phyloP scores from a whole-genome alignment of 495 filamentous ascomycete species.

The Lasiosphaeria hispida region DNA sequence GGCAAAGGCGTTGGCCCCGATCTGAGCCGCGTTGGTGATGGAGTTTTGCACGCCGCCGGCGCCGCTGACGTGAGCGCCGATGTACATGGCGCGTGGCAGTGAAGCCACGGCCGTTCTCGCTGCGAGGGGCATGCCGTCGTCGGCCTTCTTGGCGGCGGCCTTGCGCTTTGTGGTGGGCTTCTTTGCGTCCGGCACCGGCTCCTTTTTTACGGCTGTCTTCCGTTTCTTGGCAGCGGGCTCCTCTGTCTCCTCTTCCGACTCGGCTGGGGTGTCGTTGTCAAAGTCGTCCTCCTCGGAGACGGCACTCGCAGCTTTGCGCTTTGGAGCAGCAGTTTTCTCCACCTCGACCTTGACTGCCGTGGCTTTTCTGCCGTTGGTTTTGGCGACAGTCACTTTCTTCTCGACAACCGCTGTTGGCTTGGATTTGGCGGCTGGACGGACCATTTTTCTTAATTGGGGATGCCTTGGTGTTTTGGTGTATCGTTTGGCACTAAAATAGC shows the following conservation, averaged over 20 bases:
- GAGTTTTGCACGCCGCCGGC: constrained; percentile 92
- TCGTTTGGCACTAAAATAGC: neutral
- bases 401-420: too few species aligned
- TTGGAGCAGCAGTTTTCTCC: constrained; percentile 23
- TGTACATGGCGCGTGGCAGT: constrained; percentile 67
- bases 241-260: constrained; percentile 24
- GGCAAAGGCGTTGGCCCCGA: constrained; percentile 90
- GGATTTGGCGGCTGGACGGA: neutral
- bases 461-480: too few species aligned
- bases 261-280: constrained; percentile 19
- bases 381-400: neutral
- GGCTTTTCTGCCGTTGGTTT: constrained; percentile 4
- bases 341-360: constrained; percentile 12
- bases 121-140: constrained; percentile 63
- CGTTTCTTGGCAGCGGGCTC: constrained; percentile 27
- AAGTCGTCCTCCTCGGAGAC: constrained; percentile 21
- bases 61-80: constrained; percentile 88
- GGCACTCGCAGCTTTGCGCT: constrained; percentile 36
- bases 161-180: constrained; percentile 42
- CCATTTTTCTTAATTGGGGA: neutral
- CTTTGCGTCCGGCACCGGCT: constrained; percentile 11
- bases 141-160: constrained; percentile 35
- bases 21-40: constrained; percentile 71
- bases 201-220: too few species aligned
- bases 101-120: constrained; percentile 58